phyloP scores from a whole-genome alignment of 1,284 basidiomycete genomes.

The Puccinia novopanici region DNA sequence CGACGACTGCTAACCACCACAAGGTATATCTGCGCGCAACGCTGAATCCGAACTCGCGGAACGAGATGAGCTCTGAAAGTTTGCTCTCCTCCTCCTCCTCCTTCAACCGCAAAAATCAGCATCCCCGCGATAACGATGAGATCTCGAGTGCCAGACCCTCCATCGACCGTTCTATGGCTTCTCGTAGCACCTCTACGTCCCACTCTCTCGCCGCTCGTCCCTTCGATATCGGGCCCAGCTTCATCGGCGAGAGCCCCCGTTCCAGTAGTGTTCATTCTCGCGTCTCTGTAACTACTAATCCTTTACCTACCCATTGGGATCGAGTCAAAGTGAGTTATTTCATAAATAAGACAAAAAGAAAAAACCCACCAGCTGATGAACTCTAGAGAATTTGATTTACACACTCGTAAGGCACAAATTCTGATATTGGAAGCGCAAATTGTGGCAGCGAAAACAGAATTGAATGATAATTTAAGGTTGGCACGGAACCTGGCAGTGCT shows the following conservation, averaged over 20 bases:
- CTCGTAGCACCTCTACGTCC: background rate
- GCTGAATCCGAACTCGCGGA: background rate
- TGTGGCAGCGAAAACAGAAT: conserved; percentile 65
- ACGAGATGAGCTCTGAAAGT: background rate
- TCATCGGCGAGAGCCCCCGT: conserved; percentile 1
- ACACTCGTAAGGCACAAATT: conserved; percentile 62
- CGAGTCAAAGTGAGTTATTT: background rate
- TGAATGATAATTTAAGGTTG: conserved; percentile 72
- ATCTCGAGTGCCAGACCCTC: background rate
- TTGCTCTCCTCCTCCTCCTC: background rate
- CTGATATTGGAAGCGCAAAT: conserved; percentile 68
- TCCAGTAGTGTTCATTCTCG: background rate
- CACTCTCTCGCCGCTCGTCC: conserved; percentile 9
- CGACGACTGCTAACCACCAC: background rate
- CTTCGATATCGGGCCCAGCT: background rate
- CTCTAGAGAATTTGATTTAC: background rate
- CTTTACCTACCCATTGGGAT: conserved; percentile 4
- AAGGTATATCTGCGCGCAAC: background rate
- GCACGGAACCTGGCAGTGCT: conserved; percentile 80
- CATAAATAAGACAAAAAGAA: too few species aligned
- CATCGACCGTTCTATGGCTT: background rate
- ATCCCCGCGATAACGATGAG: background rate
- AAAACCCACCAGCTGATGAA: background rate
- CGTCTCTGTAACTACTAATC: background rate
- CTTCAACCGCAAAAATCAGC: background rate